Conservation (phyloP, 495 filamentous ascomycete genomes). For the Penicillium mononematosum region DNA sequence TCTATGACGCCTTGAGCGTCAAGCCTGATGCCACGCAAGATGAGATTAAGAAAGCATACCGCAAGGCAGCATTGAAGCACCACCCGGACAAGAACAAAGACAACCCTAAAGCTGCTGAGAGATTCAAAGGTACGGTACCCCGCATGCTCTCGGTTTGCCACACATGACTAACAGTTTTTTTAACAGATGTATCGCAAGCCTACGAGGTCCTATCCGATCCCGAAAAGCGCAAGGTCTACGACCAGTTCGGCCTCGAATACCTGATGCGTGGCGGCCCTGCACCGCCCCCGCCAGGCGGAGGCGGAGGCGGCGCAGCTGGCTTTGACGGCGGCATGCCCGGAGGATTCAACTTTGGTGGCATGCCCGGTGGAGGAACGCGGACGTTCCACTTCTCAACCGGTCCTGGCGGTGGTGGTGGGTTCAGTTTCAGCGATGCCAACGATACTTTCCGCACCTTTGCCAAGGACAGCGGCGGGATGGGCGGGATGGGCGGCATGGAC, state of each 20-base stretch:
- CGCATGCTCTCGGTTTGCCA: background rate
- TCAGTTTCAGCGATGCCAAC: constrained; percentile 78
- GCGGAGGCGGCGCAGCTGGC: constrained; percentile 48
- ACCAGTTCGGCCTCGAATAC: constrained; percentile 92
- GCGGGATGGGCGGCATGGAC: constrained; percentile 49
- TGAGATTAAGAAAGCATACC: constrained; percentile 97
- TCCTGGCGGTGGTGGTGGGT: constrained; percentile 56
- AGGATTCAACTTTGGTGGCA: constrained; percentile 53
- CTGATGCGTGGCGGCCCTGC: constrained; percentile 79
- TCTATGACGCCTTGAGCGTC: constrained; percentile 76
- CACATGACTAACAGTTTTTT: constrained; percentile 16
- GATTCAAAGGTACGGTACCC: constrained; percentile 68
- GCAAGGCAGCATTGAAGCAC: constrained; percentile 85
- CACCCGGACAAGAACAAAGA: constrained; percentile 98
- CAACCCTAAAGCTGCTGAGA: constrained; percentile 76
- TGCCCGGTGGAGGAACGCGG: constrained; percentile 53
- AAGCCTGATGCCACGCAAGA: constrained; percentile 79
- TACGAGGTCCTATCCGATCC: constrained; percentile 98
- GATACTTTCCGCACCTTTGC: constrained; percentile 84
- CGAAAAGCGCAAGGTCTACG: constrained; percentile 94
- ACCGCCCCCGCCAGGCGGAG: constrained; percentile 56
- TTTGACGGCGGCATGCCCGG: constrained; percentile 59
- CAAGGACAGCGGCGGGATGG: constrained; percentile 41
- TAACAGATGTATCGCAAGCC: constrained; percentile 79
- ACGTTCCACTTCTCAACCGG: constrained; percentile 76